A percentile compares a stretch with the other conserved stretches of the same genome.
Evolutionary conservation across 805 yeast species (phyloP).

Genomic region (Candida bentonensis): DNA sequence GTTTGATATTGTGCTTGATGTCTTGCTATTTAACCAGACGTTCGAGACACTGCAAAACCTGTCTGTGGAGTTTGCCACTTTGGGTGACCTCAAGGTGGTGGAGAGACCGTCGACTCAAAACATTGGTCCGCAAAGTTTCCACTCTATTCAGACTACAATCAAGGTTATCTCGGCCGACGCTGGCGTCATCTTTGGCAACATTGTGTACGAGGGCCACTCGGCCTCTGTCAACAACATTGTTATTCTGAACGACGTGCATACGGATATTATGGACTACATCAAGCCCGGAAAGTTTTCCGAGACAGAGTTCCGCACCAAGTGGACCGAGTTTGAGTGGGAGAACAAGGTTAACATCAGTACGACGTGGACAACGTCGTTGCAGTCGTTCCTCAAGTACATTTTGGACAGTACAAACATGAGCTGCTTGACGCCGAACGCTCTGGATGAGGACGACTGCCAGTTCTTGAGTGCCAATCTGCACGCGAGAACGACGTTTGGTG

Average conservation of each 20-base stretch:
- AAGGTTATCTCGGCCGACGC: slow-evolving; percentile 96
- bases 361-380: slow-evolving; percentile 40
- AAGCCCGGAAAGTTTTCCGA: slow-evolving; percentile 89
- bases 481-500: slow-evolving; percentile 88
- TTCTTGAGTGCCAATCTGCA: slow-evolving; percentile 90
- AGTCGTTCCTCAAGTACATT: slow-evolving; percentile 64
- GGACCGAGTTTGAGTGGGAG: slow-evolving; percentile 99
- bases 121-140: slow-evolving; percentile 96
- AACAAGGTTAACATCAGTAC: slow-evolving; percentile 71
- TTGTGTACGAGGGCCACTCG: slow-evolving; percentile 90
- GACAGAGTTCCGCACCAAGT: slow-evolving; percentile 85
- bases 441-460: slow-evolving; percentile 45
- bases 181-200: slow-evolving; percentile 95
- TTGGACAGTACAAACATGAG: slow-evolving; percentile 84
- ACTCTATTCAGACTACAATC: slow-evolving; percentile 73
- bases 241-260: slow-evolving; percentile 85
- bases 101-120: slow-evolving; percentile 84
- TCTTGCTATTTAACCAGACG: slow-evolving; percentile 88
- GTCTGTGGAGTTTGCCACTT: slow-evolving; percentile 87
- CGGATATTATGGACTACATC: slow-evolving; percentile 94
- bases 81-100: slow-evolving; percentile 90
- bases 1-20: slow-evolving; percentile 90
- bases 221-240: slow-evolving; percentile 83
- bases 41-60: slow-evolving; percentile 75
- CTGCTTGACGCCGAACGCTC: slow-evolving; percentile 85